A percentile compares a stretch with the other conserved stretches of the same genome.
Conservation (phyloP, 768 basidiomycete genomes). For the Suillus luteus region DNA sequence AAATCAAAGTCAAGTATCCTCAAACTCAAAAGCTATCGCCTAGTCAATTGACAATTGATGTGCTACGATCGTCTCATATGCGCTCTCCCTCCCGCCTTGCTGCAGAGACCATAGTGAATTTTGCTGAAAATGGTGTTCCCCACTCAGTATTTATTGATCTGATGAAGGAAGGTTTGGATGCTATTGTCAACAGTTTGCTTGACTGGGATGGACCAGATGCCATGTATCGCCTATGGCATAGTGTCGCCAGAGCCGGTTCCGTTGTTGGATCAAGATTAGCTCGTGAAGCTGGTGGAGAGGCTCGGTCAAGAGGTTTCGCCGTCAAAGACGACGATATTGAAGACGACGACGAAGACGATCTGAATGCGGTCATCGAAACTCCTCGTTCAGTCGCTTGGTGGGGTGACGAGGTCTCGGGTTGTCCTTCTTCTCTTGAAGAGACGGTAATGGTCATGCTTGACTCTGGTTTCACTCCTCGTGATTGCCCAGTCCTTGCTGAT, state of each 20-base stretch:
- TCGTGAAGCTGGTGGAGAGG: slow-evolving; percentile 33
- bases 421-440: slow-evolving; percentile 64
- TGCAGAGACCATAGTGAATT: slow-evolving; percentile 60
- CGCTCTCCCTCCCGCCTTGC: slow-evolving; percentile 49
- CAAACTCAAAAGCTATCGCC: slow-evolving; percentile 34
- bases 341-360: slow-evolving; percentile 40
- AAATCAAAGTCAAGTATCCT: slow-evolving; percentile 49
- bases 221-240: slow-evolving; percentile 44
- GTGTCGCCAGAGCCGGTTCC: slow-evolving; percentile 41
- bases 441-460: slow-evolving; percentile 58
- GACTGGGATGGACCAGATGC: slow-evolving; percentile 47
- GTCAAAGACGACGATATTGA: slow-evolving; percentile 41
- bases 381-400: slow-evolving; percentile 66
- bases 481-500: slow-evolving; percentile 49
- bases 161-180: slow-evolving; percentile 36
- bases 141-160: slow-evolving; percentile 40
- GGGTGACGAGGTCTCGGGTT: slow-evolving; percentile 62
- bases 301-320: slow-evolving; percentile 47
- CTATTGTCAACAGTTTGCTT: slow-evolving; percentile 41
- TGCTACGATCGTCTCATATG: slow-evolving; percentile 54
- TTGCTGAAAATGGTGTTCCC: slow-evolving; percentile 65
- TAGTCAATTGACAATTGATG: slow-evolving; percentile 50
- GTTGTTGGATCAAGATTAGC: slow-evolving; percentile 43
- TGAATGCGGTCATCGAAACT: slow-evolving; percentile 23
- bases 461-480: slow-evolving; percentile 56